Conservation (phyloP, 2,329 filamentous ascomycete genomes). For the Diaporthe velutina region DNA sequence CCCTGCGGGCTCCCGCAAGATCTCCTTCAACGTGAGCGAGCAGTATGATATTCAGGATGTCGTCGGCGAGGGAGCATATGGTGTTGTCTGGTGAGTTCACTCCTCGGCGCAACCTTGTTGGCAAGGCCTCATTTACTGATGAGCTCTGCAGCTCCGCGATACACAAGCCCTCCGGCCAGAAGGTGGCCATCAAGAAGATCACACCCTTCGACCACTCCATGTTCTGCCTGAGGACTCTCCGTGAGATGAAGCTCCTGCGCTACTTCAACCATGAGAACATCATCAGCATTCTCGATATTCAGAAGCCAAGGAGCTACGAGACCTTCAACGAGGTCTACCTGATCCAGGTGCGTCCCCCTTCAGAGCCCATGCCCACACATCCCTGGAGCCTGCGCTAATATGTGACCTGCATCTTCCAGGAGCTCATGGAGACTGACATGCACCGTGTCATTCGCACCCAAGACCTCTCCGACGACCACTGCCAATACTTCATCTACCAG, state of each 20-base stretch:
- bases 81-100: conserved; percentile 89
- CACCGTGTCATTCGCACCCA: conserved; percentile 98
- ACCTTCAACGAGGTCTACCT: conserved; percentile 98
- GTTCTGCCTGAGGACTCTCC: conserved; percentile 96
- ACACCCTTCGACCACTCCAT: conserved; percentile 99
- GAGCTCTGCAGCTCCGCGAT: conserved; percentile 81
- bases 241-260: conserved; percentile 98
- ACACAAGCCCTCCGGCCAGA: conserved; percentile 97
- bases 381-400: background rate
- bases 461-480: conserved; percentile 98
- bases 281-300: conserved; percentile 98
- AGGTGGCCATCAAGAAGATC: conserved; percentile 99
- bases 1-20: conserved; percentile 83
- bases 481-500: conserved; percentile 99
- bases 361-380: background rate
- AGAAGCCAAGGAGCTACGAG: conserved; percentile 96
- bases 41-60: conserved; percentile 99
- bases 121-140: conserved; percentile 6
- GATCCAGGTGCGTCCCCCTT: conserved; percentile 79
- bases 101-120: background rate
- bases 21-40: conserved; percentile 99
- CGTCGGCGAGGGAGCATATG: conserved; percentile 97
- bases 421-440: conserved; percentile 99
- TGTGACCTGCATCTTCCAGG: conserved; percentile 63
- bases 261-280: conserved; percentile 99